phyloP scores from a whole-genome alignment of 2,329 filamentous ascomycete species.

The Diaporthe sp. region DNA sequence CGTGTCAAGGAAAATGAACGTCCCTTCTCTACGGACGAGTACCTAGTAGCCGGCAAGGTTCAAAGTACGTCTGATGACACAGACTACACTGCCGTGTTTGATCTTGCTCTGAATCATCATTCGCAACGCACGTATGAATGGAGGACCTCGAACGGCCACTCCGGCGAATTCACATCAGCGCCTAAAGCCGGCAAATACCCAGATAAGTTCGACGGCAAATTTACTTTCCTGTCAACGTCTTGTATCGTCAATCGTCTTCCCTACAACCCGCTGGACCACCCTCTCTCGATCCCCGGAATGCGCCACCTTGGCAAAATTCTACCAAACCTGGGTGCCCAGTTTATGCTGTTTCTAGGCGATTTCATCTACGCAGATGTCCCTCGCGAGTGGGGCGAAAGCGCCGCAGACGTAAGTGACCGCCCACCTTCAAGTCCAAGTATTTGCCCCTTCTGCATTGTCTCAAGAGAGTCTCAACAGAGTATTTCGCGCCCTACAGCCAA shows the following conservation, averaged over 20 bases:
- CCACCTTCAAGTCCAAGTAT: too few relatives aligned
- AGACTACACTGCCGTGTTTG: constrained; percentile 84
- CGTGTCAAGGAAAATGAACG: constrained; percentile 66
- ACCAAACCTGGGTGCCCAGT: constrained; percentile 79
- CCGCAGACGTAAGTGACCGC: constrained; percentile 64
- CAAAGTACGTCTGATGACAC: constrained; percentile 79
- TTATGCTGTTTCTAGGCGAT: constrained; percentile 87
- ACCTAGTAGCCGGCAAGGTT: constrained; percentile 77
- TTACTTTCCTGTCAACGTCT: constrained; percentile 92
- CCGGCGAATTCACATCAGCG: constrained; percentile 84
- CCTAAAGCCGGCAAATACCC: constrained; percentile 77
- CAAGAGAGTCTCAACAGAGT: too few relatives aligned
- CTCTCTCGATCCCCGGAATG: constrained; percentile 86
- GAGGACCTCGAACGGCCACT: constrained; percentile 87
- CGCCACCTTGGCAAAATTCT: constrained; percentile 81
- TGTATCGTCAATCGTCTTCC: constrained; percentile 94
- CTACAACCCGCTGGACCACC: constrained; percentile 87
- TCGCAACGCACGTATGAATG: constrained; percentile 87
- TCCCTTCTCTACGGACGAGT: constrained; percentile 70
- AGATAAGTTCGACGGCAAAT: constrained; percentile 74
- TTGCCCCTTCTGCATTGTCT: neutral
- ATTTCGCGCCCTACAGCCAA: neutral
- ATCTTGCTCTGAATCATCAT: constrained; percentile 73
- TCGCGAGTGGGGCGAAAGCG: constrained; percentile 78
- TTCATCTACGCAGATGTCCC: constrained; percentile 96